Base-by-base conservation (phyloP, 208 protist genomes). In the Wallacemonas sp. region DNA sequence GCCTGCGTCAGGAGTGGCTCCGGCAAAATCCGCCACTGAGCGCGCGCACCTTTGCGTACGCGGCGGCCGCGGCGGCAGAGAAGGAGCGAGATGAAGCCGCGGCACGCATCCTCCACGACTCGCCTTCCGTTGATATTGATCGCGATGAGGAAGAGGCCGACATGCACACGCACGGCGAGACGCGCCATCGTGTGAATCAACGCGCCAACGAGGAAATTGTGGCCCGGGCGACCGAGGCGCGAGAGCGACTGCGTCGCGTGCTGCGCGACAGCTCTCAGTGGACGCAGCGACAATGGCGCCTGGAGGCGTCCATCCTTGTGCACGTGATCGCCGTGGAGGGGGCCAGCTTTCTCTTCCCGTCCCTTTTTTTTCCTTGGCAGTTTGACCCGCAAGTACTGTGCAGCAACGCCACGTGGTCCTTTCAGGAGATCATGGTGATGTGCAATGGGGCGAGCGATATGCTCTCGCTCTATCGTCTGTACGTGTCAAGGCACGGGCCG, bases 281-380 rank as follows among this genome's bases (percentile, higher is more conserved):
- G 48, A 36, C 48, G 3, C 48, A 33, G 22, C 48, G 48, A 7
- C 10, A 4, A 7, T 55, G 48, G 48, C 48, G 23, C 5, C 20
- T 33, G 8, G 48, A 55, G 48, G 48, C 48, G 3, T 26, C 48
- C 48, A 20, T 55, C 22, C 26, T 55, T 7, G 31, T 55, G 7
- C 48, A 55, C 48, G 48, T 55, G 22, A 36, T 55, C 48, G 48
- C 26, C 10, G 48, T 55, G 10, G 48, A 55, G 31, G 48, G 48
- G 4, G 48, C 48, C 22, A 55, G 48, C 48, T 33, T 55, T 7
- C 11, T 55, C 10, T 55, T 55, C 8, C 48, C 48, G 48, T 55
- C 48, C 8, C 18, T 55, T 10, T 33, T 55, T 7, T 55, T 55
- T 32, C 48, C 48, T 22, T 55, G 48, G 48, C 4, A 28, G 4